Evolutionary conservation across 1,139 yeast genomes (phyloP).

Genomic region (Nakaseomyces delphensis): DNA sequence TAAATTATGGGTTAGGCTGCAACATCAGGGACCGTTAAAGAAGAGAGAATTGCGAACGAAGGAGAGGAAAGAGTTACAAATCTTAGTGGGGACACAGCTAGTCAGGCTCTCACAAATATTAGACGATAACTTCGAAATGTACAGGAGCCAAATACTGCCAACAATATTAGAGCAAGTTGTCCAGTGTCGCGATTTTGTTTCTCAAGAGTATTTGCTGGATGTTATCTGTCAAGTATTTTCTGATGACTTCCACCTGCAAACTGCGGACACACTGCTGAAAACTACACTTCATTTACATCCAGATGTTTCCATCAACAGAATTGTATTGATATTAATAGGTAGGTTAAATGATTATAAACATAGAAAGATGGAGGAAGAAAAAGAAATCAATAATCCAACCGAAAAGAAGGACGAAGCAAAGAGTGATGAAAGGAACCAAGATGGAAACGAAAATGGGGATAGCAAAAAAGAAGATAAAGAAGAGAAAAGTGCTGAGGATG

Average conservation of each 20-base stretch:
- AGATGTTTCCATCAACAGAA: slow-evolving; percentile 54
- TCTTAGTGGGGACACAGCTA: slow-evolving; percentile 84
- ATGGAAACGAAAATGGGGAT: not conserved
- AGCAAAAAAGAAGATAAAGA: slow-evolving; percentile 5
- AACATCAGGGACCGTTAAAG: slow-evolving; percentile 89
- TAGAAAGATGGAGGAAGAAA: slow-evolving; percentile 30
- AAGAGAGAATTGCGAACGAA: slow-evolving; percentile 66
- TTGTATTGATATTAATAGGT: slow-evolving; percentile 62
- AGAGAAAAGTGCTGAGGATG: slow-evolving; percentile 3
- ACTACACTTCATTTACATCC: slow-evolving; percentile 65
- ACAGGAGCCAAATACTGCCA: slow-evolving; percentile 62
- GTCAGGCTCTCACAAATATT: slow-evolving; percentile 84
- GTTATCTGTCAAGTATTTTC: slow-evolving; percentile 92
- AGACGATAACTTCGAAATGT: slow-evolving; percentile 51
- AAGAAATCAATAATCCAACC: slow-evolving; percentile 7
- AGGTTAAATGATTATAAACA: slow-evolving; percentile 56
- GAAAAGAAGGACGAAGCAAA: not conserved
- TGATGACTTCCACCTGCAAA: slow-evolving; percentile 76
- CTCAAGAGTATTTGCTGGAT: slow-evolving; percentile 85
- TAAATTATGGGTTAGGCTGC: slow-evolving; percentile 91
- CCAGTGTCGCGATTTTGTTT: slow-evolving; percentile 84
- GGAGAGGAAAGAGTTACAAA: slow-evolving; percentile 84
- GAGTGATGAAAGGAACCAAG: too few species aligned
- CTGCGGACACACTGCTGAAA: slow-evolving; percentile 58
- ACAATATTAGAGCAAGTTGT: slow-evolving; percentile 80